Evolutionary conservation across 225 moss, liverwort and hornwort species (phyloP), one percentile per base, ranked within the genome.

Genomic region (Takakia lepidozioides): DNA sequence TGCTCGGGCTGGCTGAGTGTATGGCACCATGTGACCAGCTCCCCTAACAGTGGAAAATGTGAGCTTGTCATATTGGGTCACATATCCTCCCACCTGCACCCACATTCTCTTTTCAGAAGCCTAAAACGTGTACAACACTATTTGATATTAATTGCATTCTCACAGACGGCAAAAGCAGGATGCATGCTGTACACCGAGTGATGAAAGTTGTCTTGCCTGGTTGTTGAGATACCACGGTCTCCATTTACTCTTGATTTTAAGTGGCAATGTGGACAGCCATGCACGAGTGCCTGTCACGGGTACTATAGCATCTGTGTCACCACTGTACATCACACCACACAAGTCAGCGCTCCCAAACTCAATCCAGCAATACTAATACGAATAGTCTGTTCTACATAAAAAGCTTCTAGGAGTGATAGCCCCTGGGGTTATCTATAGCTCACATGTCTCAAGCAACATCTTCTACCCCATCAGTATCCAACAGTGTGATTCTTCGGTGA

Each of bases 1-100:
- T 55, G 64, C 90, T 54, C 95, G 78, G 24, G 72, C 87, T 25
- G 95, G 90, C 52, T 95, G 90, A 1, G 95, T 90, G 58, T 90
- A 95, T 19, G 95, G 90, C 44, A 95, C 95, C 95, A 95, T 95
- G 29, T 95, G 90, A 29, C 95, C 95, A 30, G 90, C 95, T 16
- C 82, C 82, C 65, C 95, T 68, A 18, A 95, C 78, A 1, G 95
- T 95, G n/a, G 95, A 71, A 50, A 90, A 82, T 17, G 78, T 95
- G 49, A 95, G 74, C 54, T 82, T 77, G 34, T 90, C 95, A 36
- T 87, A 95, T 1, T 61, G 77, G 19, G 90, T 90, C 24, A 90
- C 95, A 38, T 90, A 95, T 16, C 95, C 95, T 45, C 84, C 95
- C 14, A 95, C 90, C 95, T 95, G 70, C 11, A 37, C 34, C 32